Percentiles rank a stretch among this genome's conserved stretches.
Evolutionary conservation across 306 rosid genomes (phyloP).

Genomic region (Lupinus albus): DNA sequence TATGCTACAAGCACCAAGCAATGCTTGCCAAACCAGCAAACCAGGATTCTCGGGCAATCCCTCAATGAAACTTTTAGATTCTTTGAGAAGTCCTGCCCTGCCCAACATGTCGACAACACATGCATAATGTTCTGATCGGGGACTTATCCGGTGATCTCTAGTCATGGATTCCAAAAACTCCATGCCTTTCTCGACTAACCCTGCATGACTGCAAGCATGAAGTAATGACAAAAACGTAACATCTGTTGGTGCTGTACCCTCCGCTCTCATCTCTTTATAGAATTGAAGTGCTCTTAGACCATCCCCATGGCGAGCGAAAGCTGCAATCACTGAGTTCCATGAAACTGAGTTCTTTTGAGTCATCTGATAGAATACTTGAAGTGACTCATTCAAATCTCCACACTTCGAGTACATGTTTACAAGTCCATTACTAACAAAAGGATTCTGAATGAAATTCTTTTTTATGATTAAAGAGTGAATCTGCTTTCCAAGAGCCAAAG

Average conservation of each 20-base stretch:
- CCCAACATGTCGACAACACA: conserved; percentile 93
- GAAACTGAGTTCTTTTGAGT: conserved; percentile 63
- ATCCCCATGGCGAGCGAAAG: conserved; percentile 85
- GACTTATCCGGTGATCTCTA: conserved; percentile 63
- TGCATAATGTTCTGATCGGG: conserved; percentile 75
- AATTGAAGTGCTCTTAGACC: conserved; percentile 62
- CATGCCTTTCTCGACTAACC: conserved; percentile 78
- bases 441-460: conserved; percentile 62
- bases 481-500: conserved; percentile 75
- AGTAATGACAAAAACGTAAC: conserved; percentile 83
- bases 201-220: conserved; percentile 90
- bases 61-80: conserved; percentile 67
- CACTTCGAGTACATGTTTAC: conserved; percentile 93
- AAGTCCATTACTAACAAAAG: conserved; percentile 77
- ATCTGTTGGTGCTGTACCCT: conserved; percentile 62
- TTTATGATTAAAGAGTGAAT: conserved; percentile 66
- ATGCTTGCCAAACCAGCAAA: conserved; percentile 79
- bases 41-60: conserved; percentile 59
- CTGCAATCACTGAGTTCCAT: conserved; percentile 90
- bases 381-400: conserved; percentile 67
- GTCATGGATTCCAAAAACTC: conserved; percentile 71
- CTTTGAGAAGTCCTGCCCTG: conserved; percentile 73
- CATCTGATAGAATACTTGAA: conserved; percentile 60
- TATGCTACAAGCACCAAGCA: conserved; percentile 88
- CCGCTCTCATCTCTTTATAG: conserved; percentile 64